phyloP scores from a whole-genome alignment of 305 asterid genomes.

The Fraxinus angustifolia region DNA sequence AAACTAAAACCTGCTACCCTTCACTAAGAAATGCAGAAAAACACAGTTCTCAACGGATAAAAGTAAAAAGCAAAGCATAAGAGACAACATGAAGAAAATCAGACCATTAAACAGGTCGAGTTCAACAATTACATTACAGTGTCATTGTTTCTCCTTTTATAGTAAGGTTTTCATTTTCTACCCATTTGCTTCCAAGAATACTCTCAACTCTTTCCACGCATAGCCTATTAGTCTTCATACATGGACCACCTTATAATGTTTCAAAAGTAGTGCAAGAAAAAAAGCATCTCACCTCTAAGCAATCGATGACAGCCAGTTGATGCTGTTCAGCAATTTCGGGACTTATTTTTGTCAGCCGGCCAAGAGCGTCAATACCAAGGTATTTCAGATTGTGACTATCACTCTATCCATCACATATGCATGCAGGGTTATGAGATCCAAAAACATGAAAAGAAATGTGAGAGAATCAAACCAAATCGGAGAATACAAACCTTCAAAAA shows the following conservation, averaged over 20 bases:
- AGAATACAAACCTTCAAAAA: conserved; percentile 69
- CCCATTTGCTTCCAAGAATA: neutral
- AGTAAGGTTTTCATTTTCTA: neutral
- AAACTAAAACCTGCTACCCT: neutral
- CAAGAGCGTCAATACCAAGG: conserved; percentile 97
- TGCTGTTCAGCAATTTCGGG: conserved; percentile 97
- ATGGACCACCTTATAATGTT: neutral
- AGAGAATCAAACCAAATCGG: conserved; percentile 8
- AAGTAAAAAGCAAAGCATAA: neutral
- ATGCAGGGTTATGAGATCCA: conserved; percentile 22
- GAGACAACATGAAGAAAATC: neutral
- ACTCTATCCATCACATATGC: conserved; percentile 53
- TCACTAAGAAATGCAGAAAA: neutral
- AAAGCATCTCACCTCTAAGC: conserved; percentile 72
- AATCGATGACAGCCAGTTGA: conserved; percentile 95
- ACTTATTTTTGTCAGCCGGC: conserved; percentile 85
- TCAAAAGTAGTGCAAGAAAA: neutral
- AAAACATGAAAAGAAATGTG: neutral
- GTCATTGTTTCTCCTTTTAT: neutral
- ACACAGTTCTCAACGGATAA: neutral
- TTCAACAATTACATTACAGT: neutral
- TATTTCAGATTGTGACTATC: conserved; percentile 97
- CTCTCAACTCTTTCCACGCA: neutral
- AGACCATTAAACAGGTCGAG: neutral
- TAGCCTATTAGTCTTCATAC: neutral